Evolutionary conservation across 2,329 filamentous ascomycete species (phyloP).

Genomic region (Botrytis elliptica): DNA sequence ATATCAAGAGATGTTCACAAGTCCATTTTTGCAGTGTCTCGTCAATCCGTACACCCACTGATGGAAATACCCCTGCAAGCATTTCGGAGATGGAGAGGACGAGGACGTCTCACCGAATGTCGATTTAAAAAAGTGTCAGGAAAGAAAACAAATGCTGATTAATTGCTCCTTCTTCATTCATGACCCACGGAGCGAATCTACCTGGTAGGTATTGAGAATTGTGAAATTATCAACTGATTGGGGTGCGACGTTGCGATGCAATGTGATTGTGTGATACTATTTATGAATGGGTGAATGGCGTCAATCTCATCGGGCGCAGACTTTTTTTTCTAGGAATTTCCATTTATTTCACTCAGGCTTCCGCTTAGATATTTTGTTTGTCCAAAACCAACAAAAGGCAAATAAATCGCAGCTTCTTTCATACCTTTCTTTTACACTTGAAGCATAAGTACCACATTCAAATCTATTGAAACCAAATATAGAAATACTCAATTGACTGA

Average conservation of each 20-base stretch:
- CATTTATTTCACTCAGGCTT: not conserved
- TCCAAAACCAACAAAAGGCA: not conserved
- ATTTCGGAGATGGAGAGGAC: not conserved
- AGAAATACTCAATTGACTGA: not conserved
- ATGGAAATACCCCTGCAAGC: not conserved
- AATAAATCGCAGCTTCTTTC: not conserved
- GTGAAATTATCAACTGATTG: not conserved
- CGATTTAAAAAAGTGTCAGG: not conserved
- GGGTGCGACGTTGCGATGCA: not conserved
- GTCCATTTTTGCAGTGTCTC: no score
- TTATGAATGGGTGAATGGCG: constrained; percentile 7
- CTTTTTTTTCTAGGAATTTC: not conserved
- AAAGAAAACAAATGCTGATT: not conserved
- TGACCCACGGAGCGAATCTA: not conserved
- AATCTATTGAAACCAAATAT: not conserved
- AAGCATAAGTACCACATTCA: not conserved
- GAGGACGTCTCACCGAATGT: not conserved
- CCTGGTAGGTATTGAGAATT: not conserved
- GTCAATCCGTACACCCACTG: no score
- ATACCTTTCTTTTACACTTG: not conserved
- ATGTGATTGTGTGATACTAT: not conserved
- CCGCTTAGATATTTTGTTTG: constrained; percentile 1
- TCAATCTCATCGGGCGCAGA: constrained; percentile 4
- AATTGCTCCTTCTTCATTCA: not conserved
- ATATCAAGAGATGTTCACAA: no score